phyloP scores from a whole-genome alignment of 352 stramenopile species.

The Globisporangium paroecandrum region DNA sequence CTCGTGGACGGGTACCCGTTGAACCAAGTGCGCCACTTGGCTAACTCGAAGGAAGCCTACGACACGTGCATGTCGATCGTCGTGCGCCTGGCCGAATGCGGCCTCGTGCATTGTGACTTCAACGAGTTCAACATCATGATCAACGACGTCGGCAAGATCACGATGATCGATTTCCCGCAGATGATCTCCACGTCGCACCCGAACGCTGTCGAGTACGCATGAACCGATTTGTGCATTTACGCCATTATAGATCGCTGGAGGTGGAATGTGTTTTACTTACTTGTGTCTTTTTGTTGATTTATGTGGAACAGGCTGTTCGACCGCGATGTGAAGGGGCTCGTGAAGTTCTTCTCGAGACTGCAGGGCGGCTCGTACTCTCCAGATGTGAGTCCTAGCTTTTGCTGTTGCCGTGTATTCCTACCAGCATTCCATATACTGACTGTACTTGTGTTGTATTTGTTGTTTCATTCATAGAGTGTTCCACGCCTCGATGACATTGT shows the following conservation, averaged over 20 bases:
- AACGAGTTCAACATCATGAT: conserved; percentile 99
- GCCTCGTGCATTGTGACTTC: conserved; percentile 99
- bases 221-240: neutral
- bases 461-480: conserved; percentile 28
- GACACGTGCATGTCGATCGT: conserved; percentile 94
- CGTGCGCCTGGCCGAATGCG: conserved; percentile 94
- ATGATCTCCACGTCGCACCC: conserved; percentile 99
- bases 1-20: conserved; percentile 94
- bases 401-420: conserved; percentile 21
- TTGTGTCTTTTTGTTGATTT: neutral
- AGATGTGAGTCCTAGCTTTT: conserved; percentile 47
- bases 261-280: neutral
- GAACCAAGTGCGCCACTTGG: conserved; percentile 92
- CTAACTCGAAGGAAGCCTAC: conserved; percentile 95
- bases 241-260: neutral
- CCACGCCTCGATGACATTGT: conserved; percentile 69
- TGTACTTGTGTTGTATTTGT: conserved; percentile 12
- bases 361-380: conserved; percentile 79
- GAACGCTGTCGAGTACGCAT: conserved; percentile 94
- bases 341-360: conserved; percentile 93
- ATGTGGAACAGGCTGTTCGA: conserved; percentile 74
- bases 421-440: neutral
- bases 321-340: conserved; percentile 94
- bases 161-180: conserved; percentile 99
- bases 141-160: conserved; percentile 91